Evolutionary conservation across 1,284 basidiomycete species (phyloP).

Genomic region (Anthracocystis setariae): DNA sequence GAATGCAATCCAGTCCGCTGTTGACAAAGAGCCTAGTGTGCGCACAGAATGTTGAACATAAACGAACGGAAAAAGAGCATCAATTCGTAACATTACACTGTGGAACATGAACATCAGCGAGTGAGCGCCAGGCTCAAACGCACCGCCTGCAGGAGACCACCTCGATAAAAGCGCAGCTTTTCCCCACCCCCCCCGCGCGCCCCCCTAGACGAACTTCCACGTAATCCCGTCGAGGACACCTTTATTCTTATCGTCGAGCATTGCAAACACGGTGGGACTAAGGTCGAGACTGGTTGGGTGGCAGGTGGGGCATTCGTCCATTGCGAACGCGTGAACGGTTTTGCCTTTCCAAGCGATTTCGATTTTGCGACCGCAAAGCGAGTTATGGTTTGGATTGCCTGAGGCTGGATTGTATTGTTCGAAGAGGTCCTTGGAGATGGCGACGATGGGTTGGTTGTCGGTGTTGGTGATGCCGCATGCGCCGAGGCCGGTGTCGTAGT

Average conservation of each 20-base stretch:
- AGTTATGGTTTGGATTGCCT: conserved; percentile 41
- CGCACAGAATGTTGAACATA: too few relatives aligned
- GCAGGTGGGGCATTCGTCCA: conserved; percentile 80
- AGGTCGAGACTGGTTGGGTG: conserved; percentile 79
- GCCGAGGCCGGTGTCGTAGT: conserved; percentile 42
- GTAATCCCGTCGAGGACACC: conserved; percentile 48
- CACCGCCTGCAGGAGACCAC: too few relatives aligned
- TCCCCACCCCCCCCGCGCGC: neutral
- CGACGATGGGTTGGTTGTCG: conserved; percentile 43
- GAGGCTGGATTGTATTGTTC: conserved; percentile 40
- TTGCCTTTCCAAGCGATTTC: conserved; percentile 73
- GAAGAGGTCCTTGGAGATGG: conserved; percentile 48
- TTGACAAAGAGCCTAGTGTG: too few relatives aligned
- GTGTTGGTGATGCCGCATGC: conserved; percentile 38
- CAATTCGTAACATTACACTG: too few relatives aligned
- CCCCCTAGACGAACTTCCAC: conserved; percentile 50
- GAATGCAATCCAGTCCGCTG: too few relatives aligned
- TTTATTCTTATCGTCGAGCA: conserved; percentile 33
- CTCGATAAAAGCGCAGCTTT: neutral
- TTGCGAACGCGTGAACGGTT: conserved; percentile 73
- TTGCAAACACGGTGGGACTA: conserved; percentile 76
- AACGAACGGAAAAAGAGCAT: neutral
- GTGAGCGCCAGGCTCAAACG: neutral
- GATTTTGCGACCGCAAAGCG: conserved; percentile 74
- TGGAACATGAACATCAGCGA: neutral